A percentile compares a stretch with the other conserved stretches of the same genome.
Conservation (phyloP, 495 filamentous ascomycete species). For the Neurospora discreta region DNA sequence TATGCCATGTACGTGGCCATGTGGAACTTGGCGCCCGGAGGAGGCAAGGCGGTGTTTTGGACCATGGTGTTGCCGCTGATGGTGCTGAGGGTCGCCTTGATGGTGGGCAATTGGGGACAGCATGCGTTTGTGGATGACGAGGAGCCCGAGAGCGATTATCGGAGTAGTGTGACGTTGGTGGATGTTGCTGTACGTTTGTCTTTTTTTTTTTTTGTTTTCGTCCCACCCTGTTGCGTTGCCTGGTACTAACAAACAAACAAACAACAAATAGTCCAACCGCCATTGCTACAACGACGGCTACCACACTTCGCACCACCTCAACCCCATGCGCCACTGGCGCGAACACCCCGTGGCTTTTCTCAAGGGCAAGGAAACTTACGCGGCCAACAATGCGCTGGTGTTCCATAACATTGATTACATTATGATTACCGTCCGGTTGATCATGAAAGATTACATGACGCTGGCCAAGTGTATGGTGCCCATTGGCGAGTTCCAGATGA, state of each 20-base stretch:
- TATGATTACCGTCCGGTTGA: constrained; percentile 50
- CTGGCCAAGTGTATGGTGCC: constrained; percentile 57
- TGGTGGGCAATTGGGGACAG: constrained; percentile 75
- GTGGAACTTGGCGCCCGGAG: not conserved
- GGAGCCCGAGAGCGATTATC: constrained; percentile 60
- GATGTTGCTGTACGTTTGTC: constrained; percentile 64
- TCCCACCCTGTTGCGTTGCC: too few species aligned
- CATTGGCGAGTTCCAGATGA: constrained; percentile 49
- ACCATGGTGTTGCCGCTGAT: constrained; percentile 46
- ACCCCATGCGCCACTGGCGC: constrained; percentile 64
- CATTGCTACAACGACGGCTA: constrained; percentile 73
- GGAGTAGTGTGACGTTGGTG: constrained; percentile 59
- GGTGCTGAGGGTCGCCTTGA: constrained; percentile 52
- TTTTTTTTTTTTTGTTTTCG: too few species aligned
- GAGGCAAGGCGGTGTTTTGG: constrained; percentile 33
- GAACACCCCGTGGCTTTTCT: constrained; percentile 59
- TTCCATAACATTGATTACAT: constrained; percentile 68
- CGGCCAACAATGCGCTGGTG: constrained; percentile 42
- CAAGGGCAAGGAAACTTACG: constrained; percentile 46
- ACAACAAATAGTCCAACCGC: constrained; percentile 44
- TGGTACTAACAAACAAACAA: not conserved
- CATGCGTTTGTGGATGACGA: constrained; percentile 62
- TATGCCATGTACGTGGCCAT: constrained; percentile 16
- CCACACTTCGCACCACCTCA: constrained; percentile 68
- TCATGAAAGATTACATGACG: constrained; percentile 53